Evolutionary conservation across 2,329 filamentous ascomycete genomes (phyloP).

Genomic region (Diaporthe citriasiana): DNA sequence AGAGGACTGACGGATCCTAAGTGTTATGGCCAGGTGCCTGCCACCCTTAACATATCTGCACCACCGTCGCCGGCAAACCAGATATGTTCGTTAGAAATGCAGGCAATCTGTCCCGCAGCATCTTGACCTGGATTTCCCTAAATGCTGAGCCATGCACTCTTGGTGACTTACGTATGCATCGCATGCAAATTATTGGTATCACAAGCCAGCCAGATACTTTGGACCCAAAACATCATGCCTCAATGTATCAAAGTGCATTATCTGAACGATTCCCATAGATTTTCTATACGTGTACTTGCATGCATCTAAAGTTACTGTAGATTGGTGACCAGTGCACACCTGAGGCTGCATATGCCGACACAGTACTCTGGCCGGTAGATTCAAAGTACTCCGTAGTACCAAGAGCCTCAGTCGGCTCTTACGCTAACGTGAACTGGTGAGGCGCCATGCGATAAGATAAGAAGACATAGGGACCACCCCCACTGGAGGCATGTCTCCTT

Average conservation of each 20-base stretch:
- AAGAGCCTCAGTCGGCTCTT: slow-evolving; percentile 20
- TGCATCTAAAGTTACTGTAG: not conserved
- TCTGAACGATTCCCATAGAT: not conserved
- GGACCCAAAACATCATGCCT: not conserved
- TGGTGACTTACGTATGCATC: not conserved
- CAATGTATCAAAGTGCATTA: not conserved
- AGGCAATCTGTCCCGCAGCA: not conserved
- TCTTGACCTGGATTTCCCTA: not conserved
- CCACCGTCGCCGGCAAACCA: not conserved
- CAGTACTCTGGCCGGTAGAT: not conserved
- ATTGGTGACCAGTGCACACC: not conserved
- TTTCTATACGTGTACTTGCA: not conserved
- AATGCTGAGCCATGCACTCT: not conserved
- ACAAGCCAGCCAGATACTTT: too few relatives aligned
- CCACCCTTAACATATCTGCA: slow-evolving; percentile 2
- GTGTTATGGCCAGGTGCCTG: not conserved
- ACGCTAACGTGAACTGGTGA: slow-evolving; percentile 35
- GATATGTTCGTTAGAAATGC: not conserved
- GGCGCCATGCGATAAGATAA: slow-evolving; percentile 34
- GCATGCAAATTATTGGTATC: not conserved
- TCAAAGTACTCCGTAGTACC: not conserved
- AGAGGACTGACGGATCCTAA: not conserved
- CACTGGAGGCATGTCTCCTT: slow-evolving; percentile 29
- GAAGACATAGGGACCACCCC: slow-evolving; percentile 19
- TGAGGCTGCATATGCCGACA: not conserved